Conservation (phyloP, 495 filamentous ascomycete species). For the Darksidea phi region DNA sequence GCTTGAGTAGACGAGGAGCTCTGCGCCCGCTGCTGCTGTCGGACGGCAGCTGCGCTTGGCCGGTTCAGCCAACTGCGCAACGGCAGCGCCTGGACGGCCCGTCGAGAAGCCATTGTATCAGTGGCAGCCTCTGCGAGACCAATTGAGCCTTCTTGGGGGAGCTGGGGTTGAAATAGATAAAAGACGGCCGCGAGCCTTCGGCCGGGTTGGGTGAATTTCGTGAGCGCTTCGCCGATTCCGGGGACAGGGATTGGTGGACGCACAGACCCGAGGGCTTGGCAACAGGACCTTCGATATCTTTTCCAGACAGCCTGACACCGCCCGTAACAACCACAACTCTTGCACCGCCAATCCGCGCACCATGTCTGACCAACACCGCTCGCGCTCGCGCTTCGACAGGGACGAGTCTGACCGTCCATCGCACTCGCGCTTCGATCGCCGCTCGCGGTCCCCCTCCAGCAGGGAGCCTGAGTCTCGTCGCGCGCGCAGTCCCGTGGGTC, state of each 20-base stretch:
- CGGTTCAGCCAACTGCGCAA: slow-evolving; percentile 18
- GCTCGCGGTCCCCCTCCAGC: slow-evolving; percentile 77
- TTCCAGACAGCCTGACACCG: background rate
- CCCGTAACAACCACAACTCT: background rate
- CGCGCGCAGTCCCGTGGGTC: slow-evolving; percentile 75
- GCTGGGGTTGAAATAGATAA: slow-evolving; percentile 9
- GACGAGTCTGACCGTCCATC: slow-evolving; percentile 80
- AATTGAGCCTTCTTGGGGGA: slow-evolving; percentile 26
- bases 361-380: slow-evolving; percentile 81
- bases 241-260: no score
- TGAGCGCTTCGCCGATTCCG: no score
- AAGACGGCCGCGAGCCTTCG: background rate
- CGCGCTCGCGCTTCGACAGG: slow-evolving; percentile 91
- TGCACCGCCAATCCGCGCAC: slow-evolving; percentile 37
- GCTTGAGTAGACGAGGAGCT: slow-evolving; percentile 79
- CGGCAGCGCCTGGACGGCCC: slow-evolving; percentile 41
- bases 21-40: slow-evolving; percentile 27
- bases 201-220: no score
- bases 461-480: slow-evolving; percentile 62
- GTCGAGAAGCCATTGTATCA: slow-evolving; percentile 43
- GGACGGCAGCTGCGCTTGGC: background rate
- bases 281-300: slow-evolving; percentile 36
- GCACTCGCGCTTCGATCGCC: slow-evolving; percentile 68
- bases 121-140: slow-evolving; percentile 4
- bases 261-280: no score